Evolutionary conservation across 441 rosid species (phyloP).

Genomic region (Pelargonium citronellum): DNA sequence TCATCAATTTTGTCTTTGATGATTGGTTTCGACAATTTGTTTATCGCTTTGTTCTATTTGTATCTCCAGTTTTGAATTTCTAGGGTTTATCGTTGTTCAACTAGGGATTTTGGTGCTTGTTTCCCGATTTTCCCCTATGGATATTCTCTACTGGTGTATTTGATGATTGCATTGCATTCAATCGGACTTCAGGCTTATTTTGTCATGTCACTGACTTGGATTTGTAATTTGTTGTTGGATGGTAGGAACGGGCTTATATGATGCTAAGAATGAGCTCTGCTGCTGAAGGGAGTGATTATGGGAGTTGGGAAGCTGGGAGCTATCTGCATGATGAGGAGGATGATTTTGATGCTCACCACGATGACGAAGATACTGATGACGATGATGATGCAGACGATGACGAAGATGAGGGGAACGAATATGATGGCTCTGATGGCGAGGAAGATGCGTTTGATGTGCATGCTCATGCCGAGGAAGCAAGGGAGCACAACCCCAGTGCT

Average conservation of each 20-base stretch:
- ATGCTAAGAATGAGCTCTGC: conserved; percentile 4
- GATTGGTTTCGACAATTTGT: neutral
- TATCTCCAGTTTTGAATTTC: neutral
- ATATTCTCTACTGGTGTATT: too few relatives aligned
- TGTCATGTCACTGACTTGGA: neutral
- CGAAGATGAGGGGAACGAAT: neutral
- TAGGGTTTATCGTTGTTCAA: neutral
- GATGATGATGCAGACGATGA: neutral
- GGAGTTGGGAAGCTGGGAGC: conserved; percentile 1
- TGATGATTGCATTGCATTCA: neutral
- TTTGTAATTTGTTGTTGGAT: neutral
- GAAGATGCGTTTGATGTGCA: conserved; percentile 12
- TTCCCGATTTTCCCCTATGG: too few relatives aligned
- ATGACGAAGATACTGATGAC: neutral
- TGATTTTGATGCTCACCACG: neutral
- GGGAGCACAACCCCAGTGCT: conserved; percentile 6
- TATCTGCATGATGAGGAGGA: neutral
- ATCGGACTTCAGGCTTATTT: neutral
- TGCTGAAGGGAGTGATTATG: neutral
- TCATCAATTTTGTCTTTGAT: neutral
- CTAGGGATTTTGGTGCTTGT: neutral
- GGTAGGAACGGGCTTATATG: neutral
- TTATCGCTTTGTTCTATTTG: neutral
- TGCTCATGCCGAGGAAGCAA: neutral
- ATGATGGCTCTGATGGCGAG: neutral